These are phyloP conservation scores for Suhomyces yuchorum DNA, from an alignment of 1,139 yeast genomes.

Conservation along the genomic window DNA sequence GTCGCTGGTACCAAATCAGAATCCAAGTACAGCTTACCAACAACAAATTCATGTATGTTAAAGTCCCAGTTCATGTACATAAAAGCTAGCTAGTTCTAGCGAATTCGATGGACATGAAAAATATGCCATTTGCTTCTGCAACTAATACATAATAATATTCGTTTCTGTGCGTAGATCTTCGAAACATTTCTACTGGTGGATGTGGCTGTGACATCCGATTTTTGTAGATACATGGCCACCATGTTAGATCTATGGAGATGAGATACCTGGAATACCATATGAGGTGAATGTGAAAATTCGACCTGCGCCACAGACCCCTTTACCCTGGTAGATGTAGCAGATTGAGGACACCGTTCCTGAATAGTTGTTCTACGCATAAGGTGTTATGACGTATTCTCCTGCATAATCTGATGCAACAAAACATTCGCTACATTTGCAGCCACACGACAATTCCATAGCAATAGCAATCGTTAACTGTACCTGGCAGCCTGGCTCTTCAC, in stretches of 20 bases:
- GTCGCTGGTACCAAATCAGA: slow-evolving; percentile 25
- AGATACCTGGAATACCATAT: too few relatives aligned
- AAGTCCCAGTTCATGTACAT: slow-evolving; percentile 20
- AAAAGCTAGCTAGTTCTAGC: not conserved
- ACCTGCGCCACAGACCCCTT: not conserved
- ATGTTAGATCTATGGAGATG: too few relatives aligned
- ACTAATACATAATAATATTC: not conserved
- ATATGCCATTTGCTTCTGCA: not conserved
- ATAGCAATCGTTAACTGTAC: slow-evolving; percentile 5
- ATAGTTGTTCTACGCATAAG: not conserved
- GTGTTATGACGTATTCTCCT: slow-evolving; percentile 6
- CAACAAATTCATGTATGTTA: slow-evolving; percentile 22
- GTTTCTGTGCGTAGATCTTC: too few relatives aligned
- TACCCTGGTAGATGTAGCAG: not conserved
- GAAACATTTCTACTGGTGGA: too few relatives aligned
- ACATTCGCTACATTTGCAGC: slow-evolving; percentile 8
- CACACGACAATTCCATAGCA: slow-evolving; percentile 12
- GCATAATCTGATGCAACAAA: not conserved
- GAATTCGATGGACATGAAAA: too few relatives aligned
- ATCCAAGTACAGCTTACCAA: slow-evolving; percentile 21
- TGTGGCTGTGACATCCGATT: too few relatives aligned
- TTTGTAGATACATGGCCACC: too few relatives aligned
- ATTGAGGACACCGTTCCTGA: not conserved
- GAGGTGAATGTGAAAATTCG: too few relatives aligned
- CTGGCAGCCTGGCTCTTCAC: not conserved